A percentile compares a stretch with the other conserved stretches of the same genome.
Conservation (phyloP, 2,329 filamentous ascomycete species). For the Thielaviopsis musarum region DNA sequence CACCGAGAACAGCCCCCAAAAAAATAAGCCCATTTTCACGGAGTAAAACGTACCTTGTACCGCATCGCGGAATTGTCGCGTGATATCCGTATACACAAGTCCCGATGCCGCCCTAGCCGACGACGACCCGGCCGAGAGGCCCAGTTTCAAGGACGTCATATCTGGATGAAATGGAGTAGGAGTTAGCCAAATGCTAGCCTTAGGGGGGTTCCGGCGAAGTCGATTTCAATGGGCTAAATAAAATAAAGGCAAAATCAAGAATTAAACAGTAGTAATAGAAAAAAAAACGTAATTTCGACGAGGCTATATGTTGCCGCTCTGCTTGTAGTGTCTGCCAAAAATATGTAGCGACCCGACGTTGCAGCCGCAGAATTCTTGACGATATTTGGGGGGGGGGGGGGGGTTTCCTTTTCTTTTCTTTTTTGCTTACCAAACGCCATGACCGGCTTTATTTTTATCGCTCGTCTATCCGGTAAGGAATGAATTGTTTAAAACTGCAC, state of each 20-base stretch:
- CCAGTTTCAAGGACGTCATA: neutral
- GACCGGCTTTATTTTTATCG: neutral
- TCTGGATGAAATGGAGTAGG: neutral
- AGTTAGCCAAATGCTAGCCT: neutral
- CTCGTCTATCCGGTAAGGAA: neutral
- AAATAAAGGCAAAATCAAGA: neutral
- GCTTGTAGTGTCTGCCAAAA: neutral
- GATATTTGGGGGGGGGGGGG: neutral
- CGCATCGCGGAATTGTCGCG: slow-evolving; percentile 6
- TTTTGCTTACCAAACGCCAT: neutral
- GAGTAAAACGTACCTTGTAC: slow-evolving; percentile 4
- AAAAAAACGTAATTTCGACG: neutral
- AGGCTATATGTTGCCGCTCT: neutral
- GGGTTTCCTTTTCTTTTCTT: neutral
- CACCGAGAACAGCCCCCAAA: neutral
- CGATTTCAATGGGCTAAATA: neutral
- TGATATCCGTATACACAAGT: slow-evolving; percentile 11
- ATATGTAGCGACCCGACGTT: neutral
- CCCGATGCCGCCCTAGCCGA: slow-evolving; percentile 1
- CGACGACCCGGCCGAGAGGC: neutral
- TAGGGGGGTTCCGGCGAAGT: neutral
- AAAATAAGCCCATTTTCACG: neutral
- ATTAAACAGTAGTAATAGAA: neutral
- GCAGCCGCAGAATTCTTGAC: neutral
- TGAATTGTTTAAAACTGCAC: neutral